These are phyloP conservation scores for Cryomyces antarcticus DNA, from an alignment of 495 filamentous ascomycete genomes.

Conservation along the genomic window DNA sequence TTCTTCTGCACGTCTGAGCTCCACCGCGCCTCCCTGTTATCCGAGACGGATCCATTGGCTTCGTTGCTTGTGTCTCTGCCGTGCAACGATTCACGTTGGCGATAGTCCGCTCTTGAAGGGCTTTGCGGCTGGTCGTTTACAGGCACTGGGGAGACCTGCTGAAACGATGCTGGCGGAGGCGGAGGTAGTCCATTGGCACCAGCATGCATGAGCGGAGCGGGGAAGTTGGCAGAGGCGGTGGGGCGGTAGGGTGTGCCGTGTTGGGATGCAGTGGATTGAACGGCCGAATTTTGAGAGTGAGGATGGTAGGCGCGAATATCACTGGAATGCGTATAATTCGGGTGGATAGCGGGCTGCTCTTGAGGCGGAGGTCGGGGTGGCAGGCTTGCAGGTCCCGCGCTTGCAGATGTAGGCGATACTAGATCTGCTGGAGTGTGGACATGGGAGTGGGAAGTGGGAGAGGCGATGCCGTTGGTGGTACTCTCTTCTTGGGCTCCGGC, in stretches of 20 bases:
- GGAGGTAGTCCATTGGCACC: conserved; percentile 35
- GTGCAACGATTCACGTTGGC: conserved; percentile 8
- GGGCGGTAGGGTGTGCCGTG: conserved; percentile 11
- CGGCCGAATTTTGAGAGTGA: conserved; percentile 23
- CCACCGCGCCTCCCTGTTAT: conserved; percentile 26
- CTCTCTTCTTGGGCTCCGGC: conserved; percentile 1
- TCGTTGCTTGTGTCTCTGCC: conserved; percentile 8
- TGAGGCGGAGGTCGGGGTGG: conserved; percentile 32
- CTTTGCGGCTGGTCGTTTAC: conserved; percentile 22
- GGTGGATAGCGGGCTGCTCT: conserved; percentile 35
- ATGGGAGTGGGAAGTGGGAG: conserved; percentile 3
- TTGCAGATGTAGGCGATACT: conserved; percentile 19
- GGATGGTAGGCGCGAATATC: conserved; percentile 37
- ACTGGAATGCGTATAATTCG: conserved; percentile 32
- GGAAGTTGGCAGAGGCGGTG: conserved; percentile 1
- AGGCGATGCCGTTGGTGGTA: conserved; percentile 3
- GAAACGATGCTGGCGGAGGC: conserved; percentile 36
- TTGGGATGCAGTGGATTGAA: conserved; percentile 17
- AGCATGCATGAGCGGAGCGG: conserved; percentile 25
- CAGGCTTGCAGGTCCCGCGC: conserved; percentile 28
- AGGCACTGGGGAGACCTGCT: conserved; percentile 19
- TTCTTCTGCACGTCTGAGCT: conserved; percentile 43
- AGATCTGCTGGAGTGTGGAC: conserved; percentile 4
- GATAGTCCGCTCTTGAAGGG: conserved; percentile 8
- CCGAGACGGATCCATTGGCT: conserved; percentile 22